Percentiles rank a stretch among this genome's conserved stretches.
Evolutionary conservation across 768 basidiomycete genomes (phyloP).

Genomic region (Dendrothele bispora): DNA sequence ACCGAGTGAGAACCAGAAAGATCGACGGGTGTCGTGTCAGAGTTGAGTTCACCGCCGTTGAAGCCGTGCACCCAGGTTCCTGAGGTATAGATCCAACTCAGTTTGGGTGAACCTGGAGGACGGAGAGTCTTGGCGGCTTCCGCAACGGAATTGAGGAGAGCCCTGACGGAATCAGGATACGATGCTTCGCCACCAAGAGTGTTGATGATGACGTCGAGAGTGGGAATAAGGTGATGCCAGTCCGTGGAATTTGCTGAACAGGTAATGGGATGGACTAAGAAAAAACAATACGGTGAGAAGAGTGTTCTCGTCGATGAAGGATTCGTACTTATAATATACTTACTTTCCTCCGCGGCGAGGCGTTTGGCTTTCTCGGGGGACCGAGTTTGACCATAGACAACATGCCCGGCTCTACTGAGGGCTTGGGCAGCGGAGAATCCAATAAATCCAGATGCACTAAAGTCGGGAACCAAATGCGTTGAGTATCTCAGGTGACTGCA

Average conservation of each 20-base stretch:
- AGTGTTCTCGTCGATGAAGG: too few species aligned
- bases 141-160: conserved; percentile 23
- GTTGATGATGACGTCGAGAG: conserved; percentile 35
- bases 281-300: background rate
- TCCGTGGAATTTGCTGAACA: conserved; percentile 19
- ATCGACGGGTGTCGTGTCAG: conserved; percentile 34
- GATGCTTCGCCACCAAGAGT: conserved; percentile 26
- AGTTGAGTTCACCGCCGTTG: conserved; percentile 24
- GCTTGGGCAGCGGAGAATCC: conserved; percentile 44
- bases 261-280: conserved; percentile 36
- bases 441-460: conserved; percentile 44
- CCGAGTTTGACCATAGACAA: conserved; percentile 45
- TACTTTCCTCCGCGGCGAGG: conserved; percentile 42
- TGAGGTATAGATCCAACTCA: conserved; percentile 45
- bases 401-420: conserved; percentile 43
- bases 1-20: conserved; percentile 18
- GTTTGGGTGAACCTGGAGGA: conserved; percentile 31
- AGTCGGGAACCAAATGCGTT: too few species aligned
- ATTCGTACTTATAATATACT: too few species aligned
- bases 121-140: conserved; percentile 24
- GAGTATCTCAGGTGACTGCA: too few species aligned
- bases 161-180: conserved; percentile 12
- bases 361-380: conserved; percentile 30
- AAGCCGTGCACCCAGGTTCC: conserved; percentile 48
- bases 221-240: conserved; percentile 26